A percentile compares a stretch with the other conserved stretches of the same genome.
Evolutionary conservation across 1,139 yeast genomes (phyloP).

Genomic region (Suhomyces bokatorum): DNA sequence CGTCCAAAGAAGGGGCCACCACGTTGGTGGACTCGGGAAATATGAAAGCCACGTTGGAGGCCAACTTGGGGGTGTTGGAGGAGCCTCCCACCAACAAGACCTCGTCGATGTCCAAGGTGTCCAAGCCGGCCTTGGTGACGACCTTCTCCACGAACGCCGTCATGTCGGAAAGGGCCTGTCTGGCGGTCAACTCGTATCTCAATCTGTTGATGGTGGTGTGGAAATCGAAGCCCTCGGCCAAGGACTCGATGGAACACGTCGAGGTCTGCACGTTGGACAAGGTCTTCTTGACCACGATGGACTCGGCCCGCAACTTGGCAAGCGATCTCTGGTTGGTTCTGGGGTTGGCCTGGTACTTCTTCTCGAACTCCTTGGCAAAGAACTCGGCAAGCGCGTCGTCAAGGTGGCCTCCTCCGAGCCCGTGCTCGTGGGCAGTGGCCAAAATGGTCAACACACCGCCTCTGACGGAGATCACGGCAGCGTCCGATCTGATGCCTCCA

Average conservation of each 20-base stretch:
- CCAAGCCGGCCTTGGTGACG: constrained; percentile 81
- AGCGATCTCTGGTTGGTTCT: constrained; percentile 77
- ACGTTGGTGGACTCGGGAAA: constrained; percentile 82
- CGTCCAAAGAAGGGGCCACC: constrained; percentile 72
- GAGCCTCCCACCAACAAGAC: constrained; percentile 93
- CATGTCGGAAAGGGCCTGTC: constrained; percentile 76
- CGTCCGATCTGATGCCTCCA: constrained; percentile 96
- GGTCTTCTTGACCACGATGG: constrained; percentile 86
- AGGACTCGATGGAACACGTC: constrained; percentile 90
- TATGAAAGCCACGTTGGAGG: constrained; percentile 65
- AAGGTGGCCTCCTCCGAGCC: constrained; percentile 84
- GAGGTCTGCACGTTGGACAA: constrained; percentile 87
- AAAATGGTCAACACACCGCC: constrained; percentile 90
- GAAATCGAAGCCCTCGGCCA: constrained; percentile 93
- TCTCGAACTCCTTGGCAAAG: constrained; percentile 92
- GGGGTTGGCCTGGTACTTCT: constrained; percentile 82
- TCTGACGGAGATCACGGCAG: constrained; percentile 89
- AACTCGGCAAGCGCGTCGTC: constrained; percentile 79
- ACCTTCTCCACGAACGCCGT: constrained; percentile 72
- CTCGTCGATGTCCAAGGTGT: constrained; percentile 84
- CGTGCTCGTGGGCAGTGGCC: constrained; percentile 80
- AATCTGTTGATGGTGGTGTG: constrained; percentile 91
- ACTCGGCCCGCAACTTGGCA: constrained; percentile 85
- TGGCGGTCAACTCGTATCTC: constrained; percentile 86
- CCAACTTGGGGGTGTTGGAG: constrained; percentile 89